Base-by-base conservation (phyloP, 2,329 filamentous ascomycete species). In the Penicillium sp. region DNA sequence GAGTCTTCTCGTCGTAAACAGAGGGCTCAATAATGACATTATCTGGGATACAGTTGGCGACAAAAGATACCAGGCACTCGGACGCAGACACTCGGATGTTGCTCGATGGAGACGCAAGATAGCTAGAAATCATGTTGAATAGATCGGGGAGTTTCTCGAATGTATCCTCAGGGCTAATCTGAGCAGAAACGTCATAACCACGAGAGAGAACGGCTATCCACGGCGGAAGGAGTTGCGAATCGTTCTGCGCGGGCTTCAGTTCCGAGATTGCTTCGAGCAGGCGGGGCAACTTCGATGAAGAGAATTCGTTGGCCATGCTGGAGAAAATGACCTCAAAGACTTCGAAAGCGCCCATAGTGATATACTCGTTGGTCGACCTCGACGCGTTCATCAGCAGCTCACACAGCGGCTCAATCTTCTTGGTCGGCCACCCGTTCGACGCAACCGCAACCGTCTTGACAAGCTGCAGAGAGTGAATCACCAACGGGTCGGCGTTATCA, bases 251-350 rank as follows among this genome's bases (percentile, higher is more conserved):
- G 8, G 95, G 95, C 69, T 94, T 92, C 67, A 99, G 82, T 75
- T 98, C 93, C 13, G 90, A 89, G 68, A 99, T 97, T 56, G 95
- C 93, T 66, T 97, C 93, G 70, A 98, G 85, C 13, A 99, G 85
- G 60, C 91, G 87, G 3, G 93, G 93, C 13, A 99, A 84, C 79
- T 98, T 99, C 1, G 92, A 87, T 3, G 93, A 96, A 0, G 93
- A 91, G 53, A 93, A 85, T 68, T 96, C 92, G 67, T 93, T 90
- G 17, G 89, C 86, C 90, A 99, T 93, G 7, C 93, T 91, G 70
- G 91, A 90, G 68, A 99, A 98, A 49, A 98, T 96, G 76, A 96
- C 90, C 76, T 99, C 95, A 71, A 99, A 99, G 4, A 98, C 94
- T 67, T 97, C 94, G 70, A 99, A 97, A 0, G 93, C 91, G 11